A percentile compares a stretch with the other conserved stretches of the same genome.
phyloP scores from a whole-genome alignment of 192 early-diverging fungal genomes.

The Entophlyctis luteolus region DNA sequence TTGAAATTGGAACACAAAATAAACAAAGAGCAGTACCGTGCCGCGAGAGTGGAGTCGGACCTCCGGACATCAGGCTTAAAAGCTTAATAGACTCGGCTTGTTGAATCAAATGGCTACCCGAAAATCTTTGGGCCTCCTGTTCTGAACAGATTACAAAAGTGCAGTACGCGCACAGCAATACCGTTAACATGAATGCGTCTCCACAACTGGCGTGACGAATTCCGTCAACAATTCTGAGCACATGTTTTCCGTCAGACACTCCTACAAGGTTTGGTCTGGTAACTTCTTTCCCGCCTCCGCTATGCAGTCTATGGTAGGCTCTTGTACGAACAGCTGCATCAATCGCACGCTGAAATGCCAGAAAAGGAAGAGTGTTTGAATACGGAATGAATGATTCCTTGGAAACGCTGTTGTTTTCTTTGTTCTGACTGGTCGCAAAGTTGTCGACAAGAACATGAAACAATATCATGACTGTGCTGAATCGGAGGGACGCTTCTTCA shows the following conservation, averaged over 20 bases:
- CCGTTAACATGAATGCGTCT: background rate
- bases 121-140: background rate
- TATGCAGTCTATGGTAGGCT: no score
- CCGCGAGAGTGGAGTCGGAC: background rate
- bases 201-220: background rate
- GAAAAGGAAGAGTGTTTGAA: background rate
- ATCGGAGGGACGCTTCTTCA: no score
- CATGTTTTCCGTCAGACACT: background rate
- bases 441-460: no score
- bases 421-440: no score
- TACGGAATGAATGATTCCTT: no score
- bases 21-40: background rate
- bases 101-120: background rate
- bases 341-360: background rate
- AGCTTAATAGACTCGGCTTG: background rate
- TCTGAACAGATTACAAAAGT: no score
- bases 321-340: background rate
- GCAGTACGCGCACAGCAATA: no score
- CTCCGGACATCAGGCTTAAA: background rate
- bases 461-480: no score
- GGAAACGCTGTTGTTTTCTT: no score
- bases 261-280: background rate
- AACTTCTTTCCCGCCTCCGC: no score
- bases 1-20: background rate
- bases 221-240: background rate